These are phyloP conservation scores for Barnettozyma pratensis DNA, from an alignment of 805 yeast genomes.

Conservation along the genomic window DNA sequence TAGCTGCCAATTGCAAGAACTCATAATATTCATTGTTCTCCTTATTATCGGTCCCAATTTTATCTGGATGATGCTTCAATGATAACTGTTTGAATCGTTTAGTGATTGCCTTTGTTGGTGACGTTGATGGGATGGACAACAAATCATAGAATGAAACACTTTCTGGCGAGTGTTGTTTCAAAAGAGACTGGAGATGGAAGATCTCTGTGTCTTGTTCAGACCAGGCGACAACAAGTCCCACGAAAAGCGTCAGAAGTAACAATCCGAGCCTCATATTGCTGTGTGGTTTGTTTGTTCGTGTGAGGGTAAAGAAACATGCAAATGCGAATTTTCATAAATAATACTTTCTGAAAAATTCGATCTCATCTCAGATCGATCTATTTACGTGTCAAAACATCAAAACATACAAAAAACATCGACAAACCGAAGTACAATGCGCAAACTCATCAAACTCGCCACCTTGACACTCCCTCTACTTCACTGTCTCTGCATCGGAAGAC, in stretches of 20 bases:
- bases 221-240: constrained; percentile 40
- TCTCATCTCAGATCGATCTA: background rate
- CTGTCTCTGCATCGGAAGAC: background rate
- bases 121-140: constrained; percentile 21
- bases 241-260: constrained; percentile 12
- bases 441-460: background rate
- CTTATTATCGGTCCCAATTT: constrained; percentile 33
- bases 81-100: constrained; percentile 70
- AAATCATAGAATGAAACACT: constrained; percentile 28
- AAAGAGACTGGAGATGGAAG: constrained; percentile 62
- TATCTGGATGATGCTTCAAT: constrained; percentile 82
- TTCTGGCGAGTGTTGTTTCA: constrained; percentile 30
- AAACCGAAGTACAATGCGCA: background rate
- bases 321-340: background rate
- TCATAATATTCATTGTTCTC: constrained; percentile 59
- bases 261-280: constrained; percentile 14
- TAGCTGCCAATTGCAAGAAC: constrained; percentile 68
- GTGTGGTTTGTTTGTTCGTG: background rate
- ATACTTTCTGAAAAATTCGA: background rate
- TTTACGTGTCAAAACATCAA: no score
- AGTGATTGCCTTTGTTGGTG: constrained; percentile 45
- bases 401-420: no score
- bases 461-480: background rate
- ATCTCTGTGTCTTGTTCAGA: constrained; percentile 73
- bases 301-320: background rate